Evolutionary conservation across 2,329 filamentous ascomycete species (phyloP).

Genomic region (Talaromyces sp.): DNA sequence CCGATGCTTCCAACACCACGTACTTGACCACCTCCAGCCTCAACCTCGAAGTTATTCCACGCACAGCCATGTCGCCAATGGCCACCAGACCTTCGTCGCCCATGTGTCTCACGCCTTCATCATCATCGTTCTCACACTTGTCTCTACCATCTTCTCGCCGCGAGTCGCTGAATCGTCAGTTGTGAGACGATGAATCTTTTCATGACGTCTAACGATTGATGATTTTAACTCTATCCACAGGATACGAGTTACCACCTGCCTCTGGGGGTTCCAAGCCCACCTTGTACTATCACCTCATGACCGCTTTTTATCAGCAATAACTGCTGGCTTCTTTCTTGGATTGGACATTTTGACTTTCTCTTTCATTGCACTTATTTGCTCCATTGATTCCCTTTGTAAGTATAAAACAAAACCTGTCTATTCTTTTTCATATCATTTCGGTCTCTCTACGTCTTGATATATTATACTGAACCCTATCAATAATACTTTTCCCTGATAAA

Average conservation of each 20-base stretch:
- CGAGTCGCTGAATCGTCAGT: conserved; percentile 27
- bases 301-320: not conserved
- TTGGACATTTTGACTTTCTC: not conserved
- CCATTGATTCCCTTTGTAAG: conserved; percentile 13
- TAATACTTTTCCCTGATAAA: conserved; percentile 8
- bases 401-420: conserved; percentile 12
- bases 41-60: conserved; percentile 30
- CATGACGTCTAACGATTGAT: conserved; percentile 11
- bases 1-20: conserved; percentile 21
- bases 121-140: conserved; percentile 26
- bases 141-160: conserved; percentile 24
- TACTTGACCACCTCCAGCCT: conserved; percentile 27
- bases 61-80: conserved; percentile 28
- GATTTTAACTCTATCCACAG: not conserved
- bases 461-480: not conserved
- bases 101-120: conserved; percentile 25
- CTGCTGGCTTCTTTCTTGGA: not conserved
- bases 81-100: conserved; percentile 36
- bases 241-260: not conserved
- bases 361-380: conserved; percentile 5
- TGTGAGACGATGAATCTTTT: conserved; percentile 9
- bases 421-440: conserved; percentile 9
- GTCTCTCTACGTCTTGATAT: conserved; percentile 4
- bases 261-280: not conserved
- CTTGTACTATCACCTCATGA: conserved; percentile 14